phyloP scores from a whole-genome alignment of 108 stramenopile species.

The Thalassiosira profunda region DNA sequence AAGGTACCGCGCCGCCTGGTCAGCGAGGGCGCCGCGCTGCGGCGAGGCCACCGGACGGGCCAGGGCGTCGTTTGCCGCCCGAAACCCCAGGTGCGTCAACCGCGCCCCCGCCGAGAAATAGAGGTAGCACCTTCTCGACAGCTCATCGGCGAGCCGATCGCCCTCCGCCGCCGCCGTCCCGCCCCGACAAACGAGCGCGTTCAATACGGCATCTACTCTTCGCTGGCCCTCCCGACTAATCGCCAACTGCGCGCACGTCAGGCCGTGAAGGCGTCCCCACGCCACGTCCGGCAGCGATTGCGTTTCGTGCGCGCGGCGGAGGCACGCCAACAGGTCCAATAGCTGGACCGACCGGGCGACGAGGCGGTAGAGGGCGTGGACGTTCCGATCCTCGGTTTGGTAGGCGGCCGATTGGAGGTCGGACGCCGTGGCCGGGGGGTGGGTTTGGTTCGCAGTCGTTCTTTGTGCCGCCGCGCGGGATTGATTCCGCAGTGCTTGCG shows the following conservation, averaged over 20 bases:
- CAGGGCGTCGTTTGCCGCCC: constrained; percentile 68
- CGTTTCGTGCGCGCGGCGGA: constrained; percentile 66
- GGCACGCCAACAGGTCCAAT: constrained; percentile 67
- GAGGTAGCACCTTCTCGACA: constrained; percentile 84
- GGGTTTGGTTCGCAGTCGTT: background rate
- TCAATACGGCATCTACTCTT: constrained; percentile 76
- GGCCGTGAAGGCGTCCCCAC: constrained; percentile 87
- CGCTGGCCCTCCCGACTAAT: constrained; percentile 76
- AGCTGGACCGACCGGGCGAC: constrained; percentile 78
- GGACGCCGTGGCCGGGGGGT: constrained; percentile 22
- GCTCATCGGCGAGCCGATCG: constrained; percentile 61
- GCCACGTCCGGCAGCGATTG: constrained; percentile 80
- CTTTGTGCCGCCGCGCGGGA: constrained; percentile 39
- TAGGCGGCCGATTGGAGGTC: constrained; percentile 45
- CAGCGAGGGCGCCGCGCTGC: constrained; percentile 36
- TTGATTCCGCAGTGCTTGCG: constrained; percentile 67
- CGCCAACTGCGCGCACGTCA: constrained; percentile 73
- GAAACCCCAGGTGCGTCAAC: constrained; percentile 83
- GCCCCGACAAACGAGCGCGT: constrained; percentile 65
- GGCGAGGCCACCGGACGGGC: constrained; percentile 38
- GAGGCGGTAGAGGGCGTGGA: constrained; percentile 86
- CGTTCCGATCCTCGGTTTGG: constrained; percentile 80
- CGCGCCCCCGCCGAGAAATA: constrained; percentile 86
- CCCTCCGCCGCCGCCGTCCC: constrained; percentile 62
- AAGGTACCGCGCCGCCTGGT: constrained; percentile 60